Evolutionary conservation across 805 yeast species (phyloP), one percentile per base, ranked within the genome.

Genomic region (Lachancea fermentati): DNA sequence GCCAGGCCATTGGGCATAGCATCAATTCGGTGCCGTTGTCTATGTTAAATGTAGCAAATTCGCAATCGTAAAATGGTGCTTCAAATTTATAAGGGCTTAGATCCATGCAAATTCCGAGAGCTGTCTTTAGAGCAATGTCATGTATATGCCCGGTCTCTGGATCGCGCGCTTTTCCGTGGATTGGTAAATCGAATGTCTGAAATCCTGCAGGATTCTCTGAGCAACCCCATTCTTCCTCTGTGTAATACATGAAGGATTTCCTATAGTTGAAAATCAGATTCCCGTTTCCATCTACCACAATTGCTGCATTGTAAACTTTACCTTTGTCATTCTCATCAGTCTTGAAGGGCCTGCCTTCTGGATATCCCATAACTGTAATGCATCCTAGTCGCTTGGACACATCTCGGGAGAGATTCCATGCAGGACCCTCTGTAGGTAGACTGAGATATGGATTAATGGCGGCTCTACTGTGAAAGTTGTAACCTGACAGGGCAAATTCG

Each of bases 31-130:
- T 75, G 8, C 66, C 52, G 32, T 77, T 69, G 0, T 60, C 50
- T 15, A 65, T 55, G 43, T 84, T 78, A 38, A 69, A 68, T 19
- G 62, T 57, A 0, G 89, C 72, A 60, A 84, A 85, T 59, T 89
- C 97, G 55, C 74, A 86, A 18, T 67, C 70, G 28, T 72, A 67
- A 62, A 86, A 88, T 1, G 94, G 88, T 1, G 95, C 87, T 47
- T 75, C 68, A 58, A 89, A 89, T 56, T 84, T 71, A 58, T 85
- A 83, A 0, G 96, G 96, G 57, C 85, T 88, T 46, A 89, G 60
- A 63, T 89, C 97, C 97, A 89, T 89, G 58, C 97, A 89, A 4
- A 89, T 87, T 0, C 96, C 97, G 40, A 89, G 68, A 25, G 79
- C 71, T 1, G 82, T 65, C 26, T 58, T 70, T 5, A 75, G 49